Conservation (phyloP, 2,329 filamentous ascomycete species). For the Coniochaeta sp. region DNA sequence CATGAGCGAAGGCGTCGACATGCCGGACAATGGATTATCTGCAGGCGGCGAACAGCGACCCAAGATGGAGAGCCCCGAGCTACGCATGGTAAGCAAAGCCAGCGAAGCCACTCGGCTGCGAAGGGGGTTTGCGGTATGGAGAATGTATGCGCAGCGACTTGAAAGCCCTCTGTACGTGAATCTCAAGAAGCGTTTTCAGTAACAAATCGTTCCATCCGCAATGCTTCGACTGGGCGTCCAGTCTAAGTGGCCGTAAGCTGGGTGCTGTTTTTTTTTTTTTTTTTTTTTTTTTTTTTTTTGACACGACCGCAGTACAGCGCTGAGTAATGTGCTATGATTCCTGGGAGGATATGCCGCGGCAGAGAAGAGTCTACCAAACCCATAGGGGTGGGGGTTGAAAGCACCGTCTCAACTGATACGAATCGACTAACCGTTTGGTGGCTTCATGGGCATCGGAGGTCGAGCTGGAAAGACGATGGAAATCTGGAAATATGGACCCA, state of each 20-base stretch:
- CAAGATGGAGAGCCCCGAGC: background rate
- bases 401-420: background rate
- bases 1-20: background rate
- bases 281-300: no score
- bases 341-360: background rate
- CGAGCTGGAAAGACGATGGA: background rate
- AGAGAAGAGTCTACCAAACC: background rate
- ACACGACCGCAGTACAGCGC: background rate
- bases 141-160: no score
- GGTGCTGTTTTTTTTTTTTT: no score
- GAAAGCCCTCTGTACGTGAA: no score
- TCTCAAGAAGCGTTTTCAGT: no score
- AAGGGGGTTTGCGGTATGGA: background rate
- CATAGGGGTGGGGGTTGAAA: background rate
- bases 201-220: no score
- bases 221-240: no score
- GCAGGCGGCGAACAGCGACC: background rate
- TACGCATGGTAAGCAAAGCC: background rate
- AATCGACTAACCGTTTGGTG: background rate
- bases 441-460: background rate
- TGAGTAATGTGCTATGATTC: background rate
- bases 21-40: background rate
- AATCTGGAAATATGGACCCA: background rate
- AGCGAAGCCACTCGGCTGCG: background rate
- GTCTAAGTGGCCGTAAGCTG: no score